Conservation (phyloP, 371 early-diverging fungal genomes). For the Saksenaea oblongispora region DNA sequence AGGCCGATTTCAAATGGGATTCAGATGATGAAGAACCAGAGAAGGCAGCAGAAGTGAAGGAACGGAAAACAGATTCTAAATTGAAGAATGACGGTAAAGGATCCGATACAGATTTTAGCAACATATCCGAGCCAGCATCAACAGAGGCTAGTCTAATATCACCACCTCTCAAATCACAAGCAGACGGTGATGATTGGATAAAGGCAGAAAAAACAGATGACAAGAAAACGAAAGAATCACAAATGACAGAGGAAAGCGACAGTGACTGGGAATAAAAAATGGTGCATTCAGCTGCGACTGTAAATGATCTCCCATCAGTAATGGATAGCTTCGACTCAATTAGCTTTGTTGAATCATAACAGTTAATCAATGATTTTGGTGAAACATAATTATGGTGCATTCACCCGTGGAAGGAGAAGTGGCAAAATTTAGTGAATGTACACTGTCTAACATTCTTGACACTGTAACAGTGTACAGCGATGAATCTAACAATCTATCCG, state of each 20-base stretch:
- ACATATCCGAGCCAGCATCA: conserved; percentile 24
- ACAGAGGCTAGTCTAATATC: conserved; percentile 25
- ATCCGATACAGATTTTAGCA: conserved; percentile 26
- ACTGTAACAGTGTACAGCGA: no score
- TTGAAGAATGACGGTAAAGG: background rate
- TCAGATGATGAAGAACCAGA: conserved; percentile 47
- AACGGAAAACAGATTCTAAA: background rate
- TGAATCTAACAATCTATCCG: no score
- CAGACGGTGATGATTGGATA: conserved; percentile 25
- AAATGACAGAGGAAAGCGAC: conserved; percentile 37
- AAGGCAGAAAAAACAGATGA: conserved; percentile 10
- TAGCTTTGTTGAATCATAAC: no score
- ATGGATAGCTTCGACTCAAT: no score
- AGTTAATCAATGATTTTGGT: no score
- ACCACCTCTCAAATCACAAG: conserved; percentile 22
- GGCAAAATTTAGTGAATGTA: no score
- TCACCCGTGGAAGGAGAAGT: no score
- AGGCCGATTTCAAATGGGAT: conserved; percentile 52
- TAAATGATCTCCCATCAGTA: no score
- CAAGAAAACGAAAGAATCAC: conserved; percentile 10
- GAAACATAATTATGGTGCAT: no score
- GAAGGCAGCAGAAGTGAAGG: background rate
- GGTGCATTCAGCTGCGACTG: background rate
- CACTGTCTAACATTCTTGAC: no score
- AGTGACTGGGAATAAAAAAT: conserved; percentile 46